Evolutionary conservation across 2,329 filamentous ascomycete genomes (phyloP), one percentile per base, ranked within the genome.

Genomic region (Colletotrichum sidae): DNA sequence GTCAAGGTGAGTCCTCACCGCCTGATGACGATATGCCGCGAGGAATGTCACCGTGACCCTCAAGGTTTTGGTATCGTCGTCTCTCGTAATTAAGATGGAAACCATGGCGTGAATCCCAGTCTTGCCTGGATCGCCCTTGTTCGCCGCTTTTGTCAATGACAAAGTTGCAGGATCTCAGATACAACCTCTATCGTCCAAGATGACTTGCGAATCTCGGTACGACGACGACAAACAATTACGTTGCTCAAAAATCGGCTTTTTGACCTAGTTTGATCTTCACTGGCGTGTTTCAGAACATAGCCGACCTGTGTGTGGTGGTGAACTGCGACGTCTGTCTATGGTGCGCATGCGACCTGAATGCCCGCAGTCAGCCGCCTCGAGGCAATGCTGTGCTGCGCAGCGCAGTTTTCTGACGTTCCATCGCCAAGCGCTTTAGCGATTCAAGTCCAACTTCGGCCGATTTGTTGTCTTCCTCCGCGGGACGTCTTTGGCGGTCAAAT

Each of bases 281-380:
- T 67, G 54, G 54, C 38, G 15, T 60, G 64, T 67, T 67, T 67
- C 60, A 67, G 49, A 60, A 25, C 13, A 50, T 44, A 50, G 58
- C 35, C n/a, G 25, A 25, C 25, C 25, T 25, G 25, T 5, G 25
- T 25, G 25, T 25, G n/a, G 35, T 44, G 45, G 39, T 59, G 45
- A 65, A 39, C 34, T 61, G 51, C 46, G 39, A 50, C 41, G 52
- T 62, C 35, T 9, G 55, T 37, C 44, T 55, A 41, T 62, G 35
- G 45, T 49, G 51, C 56, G 61, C 50, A 65, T 65, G 57, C 51
- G 51, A 42, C 62, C 46, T 34, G 34, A 38, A 33, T 60, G 50
- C 17, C 46, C 44, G 51, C 57, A 44, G 51, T 41, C 57, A 65
- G 62, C 62, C 51, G 45, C 52, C 52, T 63, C 58, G 52, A 57